Conservation (phyloP, 2,329 filamentous ascomycete genomes). For the Fusarium bulbicola region DNA sequence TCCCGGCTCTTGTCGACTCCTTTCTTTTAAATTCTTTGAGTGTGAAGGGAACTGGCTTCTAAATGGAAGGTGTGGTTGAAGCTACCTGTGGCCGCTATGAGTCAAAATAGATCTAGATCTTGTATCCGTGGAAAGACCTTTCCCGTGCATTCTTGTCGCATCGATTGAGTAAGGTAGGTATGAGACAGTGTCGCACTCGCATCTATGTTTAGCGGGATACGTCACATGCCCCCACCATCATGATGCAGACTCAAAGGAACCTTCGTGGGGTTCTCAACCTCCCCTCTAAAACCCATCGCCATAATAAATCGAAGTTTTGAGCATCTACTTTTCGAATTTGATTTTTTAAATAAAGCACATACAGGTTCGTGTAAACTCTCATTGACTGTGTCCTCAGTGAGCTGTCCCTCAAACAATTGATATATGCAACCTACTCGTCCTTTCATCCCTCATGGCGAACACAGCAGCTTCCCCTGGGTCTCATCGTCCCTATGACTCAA, state of each 20-base stretch:
- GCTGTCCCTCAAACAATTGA: not conserved
- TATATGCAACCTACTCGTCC: not conserved
- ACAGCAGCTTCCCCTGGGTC: slow-evolving; percentile 1
- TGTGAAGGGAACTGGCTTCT: not conserved
- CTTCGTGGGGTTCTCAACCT: slow-evolving; percentile 2
- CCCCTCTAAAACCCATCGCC: not conserved
- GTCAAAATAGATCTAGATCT: not conserved
- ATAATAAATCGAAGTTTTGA: not conserved
- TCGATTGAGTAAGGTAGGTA: not conserved
- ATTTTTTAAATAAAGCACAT: not conserved
- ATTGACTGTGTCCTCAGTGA: not conserved
- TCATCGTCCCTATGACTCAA: slow-evolving; percentile 43
- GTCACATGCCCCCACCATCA: slow-evolving; percentile 32
- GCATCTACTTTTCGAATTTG: not conserved
- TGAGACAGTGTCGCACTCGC: not conserved
- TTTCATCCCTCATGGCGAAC: slow-evolving; percentile 30
- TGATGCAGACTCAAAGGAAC: not conserved
- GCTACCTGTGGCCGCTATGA: no score
- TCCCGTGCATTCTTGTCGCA: not conserved
- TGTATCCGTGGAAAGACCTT: not conserved
- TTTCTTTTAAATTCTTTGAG: not conserved
- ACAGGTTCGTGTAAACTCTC: not conserved
- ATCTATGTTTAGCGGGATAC: not conserved
- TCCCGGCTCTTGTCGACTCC: not conserved
- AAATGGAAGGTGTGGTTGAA: not conserved